These are phyloP conservation scores for Ajuga reptans DNA, from an alignment of 305 asterid genomes.

Conservation along the genomic window DNA sequence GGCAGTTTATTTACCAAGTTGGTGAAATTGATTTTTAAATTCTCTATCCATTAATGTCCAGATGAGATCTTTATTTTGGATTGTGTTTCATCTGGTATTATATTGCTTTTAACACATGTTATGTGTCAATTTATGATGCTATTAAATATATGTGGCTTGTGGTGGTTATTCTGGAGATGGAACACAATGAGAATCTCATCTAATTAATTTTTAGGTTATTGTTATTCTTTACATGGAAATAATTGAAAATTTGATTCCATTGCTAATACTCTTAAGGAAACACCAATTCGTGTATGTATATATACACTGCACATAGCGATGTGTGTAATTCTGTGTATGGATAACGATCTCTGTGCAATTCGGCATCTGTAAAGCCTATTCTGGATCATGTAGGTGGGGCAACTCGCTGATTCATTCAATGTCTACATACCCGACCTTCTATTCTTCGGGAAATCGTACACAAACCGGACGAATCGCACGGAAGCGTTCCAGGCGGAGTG, in stretches of 20 bases:
- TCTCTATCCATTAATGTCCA: not conserved
- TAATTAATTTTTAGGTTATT: not conserved
- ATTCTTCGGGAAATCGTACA: constrained; percentile 58
- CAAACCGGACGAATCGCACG: constrained; percentile 35
- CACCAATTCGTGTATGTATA: too few species aligned
- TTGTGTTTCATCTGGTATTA: too few species aligned
- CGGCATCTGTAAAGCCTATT: not conserved
- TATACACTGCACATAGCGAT: too few species aligned
- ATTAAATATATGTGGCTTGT: too few species aligned
- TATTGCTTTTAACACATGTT: too few species aligned
- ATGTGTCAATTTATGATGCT: too few species aligned
- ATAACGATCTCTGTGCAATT: too few species aligned
- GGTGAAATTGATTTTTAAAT: not conserved
- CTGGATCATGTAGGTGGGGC: constrained; percentile 18
- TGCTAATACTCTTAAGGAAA: too few species aligned
- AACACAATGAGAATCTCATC: too few species aligned
- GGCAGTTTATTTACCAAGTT: constrained; percentile 57
- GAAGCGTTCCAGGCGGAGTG: constrained; percentile 56
- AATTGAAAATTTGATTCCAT: not conserved
- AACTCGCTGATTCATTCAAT: constrained; percentile 40
- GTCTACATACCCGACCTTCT: constrained; percentile 60
- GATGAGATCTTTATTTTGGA: too few species aligned
- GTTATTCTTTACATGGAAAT: not conserved
- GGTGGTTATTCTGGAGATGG: too few species aligned
- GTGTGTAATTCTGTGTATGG: not conserved